Evolutionary conservation across 2,329 filamentous ascomycete species (phyloP), one percentile per base, ranked within the genome.

Genomic region (Chalaropsis ovoidea): DNA sequence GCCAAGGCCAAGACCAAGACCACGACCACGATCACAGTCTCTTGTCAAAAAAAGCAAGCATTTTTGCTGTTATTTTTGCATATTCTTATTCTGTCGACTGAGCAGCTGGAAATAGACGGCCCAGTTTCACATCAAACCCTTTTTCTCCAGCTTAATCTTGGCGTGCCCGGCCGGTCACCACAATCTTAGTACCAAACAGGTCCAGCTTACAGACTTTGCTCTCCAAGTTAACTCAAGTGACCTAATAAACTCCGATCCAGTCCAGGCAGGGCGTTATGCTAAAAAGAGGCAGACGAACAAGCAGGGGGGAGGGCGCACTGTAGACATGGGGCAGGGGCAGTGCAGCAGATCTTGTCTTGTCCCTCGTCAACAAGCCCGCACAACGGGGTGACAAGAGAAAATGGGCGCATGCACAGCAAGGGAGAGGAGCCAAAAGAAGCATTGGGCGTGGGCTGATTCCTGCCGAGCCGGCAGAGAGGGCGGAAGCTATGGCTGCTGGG

Each of bases 381-480:
- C 35, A 7, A 39, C 47, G 47, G 22, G 47, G 24, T 24, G 47
- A 52, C 19, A 24, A 52, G 24, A 52, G 19, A 52, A 52, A 24
- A 58, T 58, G 52, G 27, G 17, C 52, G 5, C 43, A 47, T 19
- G 43, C 17, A 47, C 43, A 52, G 17, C 52, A 8, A 58, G 52
- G 52, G 52, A 56, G 52, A 39, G 27, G 17, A 58, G 27, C 13
- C 24, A 31, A 17, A 22, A 22, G 31, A 31, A 58, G 24, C 52
- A 39, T 35, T 58, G 52, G 52, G 24, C 52, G 27, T 58, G 52
- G 52, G 27, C 52, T 58, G 52, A 58, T 58, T 58, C 24, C 52
- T 58, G 52, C 52, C 52, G 52, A 35, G 52, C 17, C 52, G 52
- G 52, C 27, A 47, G 43, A 47, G 52, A 35, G 17, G 24, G 13